phyloP scores from a whole-genome alignment of 2,329 filamentous ascomycete genomes.

The Aspergillus sp. region DNA sequence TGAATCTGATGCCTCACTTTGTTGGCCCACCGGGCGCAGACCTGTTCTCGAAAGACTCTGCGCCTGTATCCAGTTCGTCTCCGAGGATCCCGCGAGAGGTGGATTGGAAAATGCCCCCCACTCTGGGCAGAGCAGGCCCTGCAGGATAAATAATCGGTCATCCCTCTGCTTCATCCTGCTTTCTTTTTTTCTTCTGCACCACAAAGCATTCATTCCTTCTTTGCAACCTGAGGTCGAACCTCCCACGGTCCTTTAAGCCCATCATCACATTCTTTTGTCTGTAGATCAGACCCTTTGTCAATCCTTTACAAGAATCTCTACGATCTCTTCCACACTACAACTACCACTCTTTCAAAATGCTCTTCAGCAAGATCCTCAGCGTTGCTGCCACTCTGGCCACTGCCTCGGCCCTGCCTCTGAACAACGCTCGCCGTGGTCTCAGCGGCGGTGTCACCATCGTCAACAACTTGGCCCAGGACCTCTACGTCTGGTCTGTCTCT shows the following conservation, averaged over 20 bases:
- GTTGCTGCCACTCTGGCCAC: conserved; percentile 5
- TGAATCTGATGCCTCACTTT: conserved; percentile 7
- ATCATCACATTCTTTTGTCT: conserved; percentile 7
- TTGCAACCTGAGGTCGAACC: conserved; percentile 9
- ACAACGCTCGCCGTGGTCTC: conserved; percentile 1
- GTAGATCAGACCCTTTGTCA: conserved; percentile 9
- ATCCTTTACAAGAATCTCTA: conserved; percentile 4
- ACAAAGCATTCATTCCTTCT: conserved; percentile 5
- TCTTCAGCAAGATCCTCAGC: conserved; percentile 10
- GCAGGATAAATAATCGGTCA: conserved; percentile 4
- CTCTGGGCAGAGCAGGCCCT: background rate
- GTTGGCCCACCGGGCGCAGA: background rate
- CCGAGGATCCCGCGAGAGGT: background rate
- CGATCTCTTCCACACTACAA: background rate
- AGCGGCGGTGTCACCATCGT: conserved; percentile 24
- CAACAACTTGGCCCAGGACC: conserved; percentile 25
- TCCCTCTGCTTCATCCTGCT: background rate
- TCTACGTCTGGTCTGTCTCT: conserved; percentile 31
- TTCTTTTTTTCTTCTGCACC: background rate
- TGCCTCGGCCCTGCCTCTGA: conserved; percentile 2
- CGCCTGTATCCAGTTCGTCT: background rate
- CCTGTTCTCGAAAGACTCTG: background rate
- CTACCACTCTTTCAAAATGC: conserved; percentile 5
- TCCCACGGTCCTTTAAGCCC: conserved; percentile 7
- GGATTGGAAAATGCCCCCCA: background rate